Evolutionary conservation across 1,139 yeast species (phyloP).

Genomic region (Hyphopichia pseudoburtonii): DNA sequence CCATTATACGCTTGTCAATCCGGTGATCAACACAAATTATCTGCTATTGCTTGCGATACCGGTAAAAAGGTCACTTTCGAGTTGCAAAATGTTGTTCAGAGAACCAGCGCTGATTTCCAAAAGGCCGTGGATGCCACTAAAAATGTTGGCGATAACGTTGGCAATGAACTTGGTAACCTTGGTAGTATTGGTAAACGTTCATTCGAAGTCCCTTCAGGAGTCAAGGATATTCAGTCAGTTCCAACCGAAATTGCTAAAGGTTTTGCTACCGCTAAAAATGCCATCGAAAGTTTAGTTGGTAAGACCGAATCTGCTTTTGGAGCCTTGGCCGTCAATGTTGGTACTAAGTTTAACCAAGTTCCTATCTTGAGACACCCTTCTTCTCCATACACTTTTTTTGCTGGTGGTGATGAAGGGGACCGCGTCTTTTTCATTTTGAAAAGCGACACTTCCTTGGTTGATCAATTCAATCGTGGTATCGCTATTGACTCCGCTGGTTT

Average conservation of each 20-base stretch:
- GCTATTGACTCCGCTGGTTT: slow-evolving; percentile 23
- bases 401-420: slow-evolving; percentile 23
- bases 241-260: neutral
- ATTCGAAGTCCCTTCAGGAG: neutral
- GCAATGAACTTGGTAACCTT: too few relatives aligned
- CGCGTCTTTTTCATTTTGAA: slow-evolving; percentile 18
- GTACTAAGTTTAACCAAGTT: slow-evolving; percentile 18
- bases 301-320: slow-evolving; percentile 8
- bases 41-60: neutral
- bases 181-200: neutral
- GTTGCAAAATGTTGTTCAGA: neutral
- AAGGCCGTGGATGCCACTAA: neutral
- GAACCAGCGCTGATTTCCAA: neutral
- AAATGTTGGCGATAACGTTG: slow-evolving; percentile 2
- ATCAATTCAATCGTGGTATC: slow-evolving; percentile 23
- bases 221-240: neutral
- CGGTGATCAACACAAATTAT: slow-evolving; percentile 11
- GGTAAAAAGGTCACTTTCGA: neutral
- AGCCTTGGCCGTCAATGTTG: slow-evolving; percentile 21
- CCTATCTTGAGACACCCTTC: slow-evolving; percentile 20
- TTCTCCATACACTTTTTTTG: slow-evolving; percentile 25
- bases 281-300: neutral
- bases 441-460: slow-evolving; percentile 21
- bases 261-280: neutral
- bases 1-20: slow-evolving; percentile 16